Evolutionary conservation across 768 basidiomycete species (phyloP).

Genomic region (Grammothele lineata): DNA sequence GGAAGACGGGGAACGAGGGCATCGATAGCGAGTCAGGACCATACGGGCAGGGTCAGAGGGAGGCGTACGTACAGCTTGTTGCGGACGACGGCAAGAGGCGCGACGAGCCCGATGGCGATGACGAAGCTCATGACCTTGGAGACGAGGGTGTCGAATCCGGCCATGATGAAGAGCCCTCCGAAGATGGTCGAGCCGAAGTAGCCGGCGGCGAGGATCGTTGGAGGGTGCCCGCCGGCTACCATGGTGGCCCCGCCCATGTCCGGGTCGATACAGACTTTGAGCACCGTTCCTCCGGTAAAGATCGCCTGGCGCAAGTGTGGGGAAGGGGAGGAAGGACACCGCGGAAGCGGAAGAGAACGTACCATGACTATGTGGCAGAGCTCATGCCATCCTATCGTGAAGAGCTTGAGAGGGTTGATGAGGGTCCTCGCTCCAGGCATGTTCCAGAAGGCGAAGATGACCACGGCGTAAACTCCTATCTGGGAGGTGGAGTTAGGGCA

Average conservation of each 20-base stretch:
- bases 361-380: slow-evolving; percentile 80
- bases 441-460: slow-evolving; percentile 87
- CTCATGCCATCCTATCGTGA: slow-evolving; percentile 89
- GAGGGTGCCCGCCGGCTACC: slow-evolving; percentile 72
- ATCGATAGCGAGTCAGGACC: neutral
- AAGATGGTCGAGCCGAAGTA: slow-evolving; percentile 81
- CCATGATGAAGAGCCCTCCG: slow-evolving; percentile 78
- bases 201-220: slow-evolving; percentile 70
- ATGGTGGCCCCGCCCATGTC: slow-evolving; percentile 72
- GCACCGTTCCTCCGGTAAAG: slow-evolving; percentile 72
- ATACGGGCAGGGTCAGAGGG: neutral
- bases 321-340: too few species aligned
- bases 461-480: slow-evolving; percentile 82
- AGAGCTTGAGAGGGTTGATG: slow-evolving; percentile 82
- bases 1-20: neutral
- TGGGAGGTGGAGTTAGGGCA: slow-evolving; percentile 25
- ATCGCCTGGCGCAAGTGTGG: slow-evolving; percentile 48
- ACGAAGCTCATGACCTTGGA: slow-evolving; percentile 93
- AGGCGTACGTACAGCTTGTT: slow-evolving; percentile 81
- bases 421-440: slow-evolving; percentile 74
- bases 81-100: slow-evolving; percentile 80
- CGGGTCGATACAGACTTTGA: slow-evolving; percentile 82
- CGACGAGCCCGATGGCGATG: slow-evolving; percentile 80
- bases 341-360: slow-evolving; percentile 23
- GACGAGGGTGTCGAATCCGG: slow-evolving; percentile 84